Base-by-base conservation (phyloP, 1,139 yeast genomes). In the Candida sp. region DNA sequence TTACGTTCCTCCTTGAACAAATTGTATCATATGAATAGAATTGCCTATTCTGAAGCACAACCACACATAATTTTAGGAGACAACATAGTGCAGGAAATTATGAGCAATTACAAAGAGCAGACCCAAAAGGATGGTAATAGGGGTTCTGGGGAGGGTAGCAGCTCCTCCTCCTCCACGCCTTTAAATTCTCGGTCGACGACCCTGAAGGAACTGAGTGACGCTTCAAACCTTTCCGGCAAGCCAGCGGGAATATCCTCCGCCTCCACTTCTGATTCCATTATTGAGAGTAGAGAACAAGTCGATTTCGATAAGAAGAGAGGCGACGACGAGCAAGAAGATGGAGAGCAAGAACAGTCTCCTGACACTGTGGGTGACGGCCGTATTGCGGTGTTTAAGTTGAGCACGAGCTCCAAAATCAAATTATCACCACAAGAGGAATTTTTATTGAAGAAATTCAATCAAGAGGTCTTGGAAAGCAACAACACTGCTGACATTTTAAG, bases 401-500 rank as follows among this genome's bases (percentile, higher is more conserved):
- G 59, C 39, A 53, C 49, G 27, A 51, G 47, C 28, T 49, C 56
- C 3, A 56, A 56, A 44, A 56, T 50, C 37, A 51, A 54, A 41
- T 51, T 56, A 28, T 43, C 53, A n/a, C 48, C 49, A 26, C 32
- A 33, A 25, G 59, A 56, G 37, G 48, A 46, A 27, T 7, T 25
- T n/a, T 38, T 56, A 32, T 47, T 56, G 37, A 47, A 47, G n/a
- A 55, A 52, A 39, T 56, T 56, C 47, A 56, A 56, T 39, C 26
- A 48, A n/a, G 59, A 56, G 35, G 52, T 56, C n/a, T 45, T 56
- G 32, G 50, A 44, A 11, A 52, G 52, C 3, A 34, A 12, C 1
- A 54, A 44, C 28, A 52, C 58, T 5, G 46, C 41, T 17, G 49
- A 47, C 7, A 42, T 56, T 5, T 44, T 56, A 17, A 34, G 38